Evolutionary conservation across 2,329 filamentous ascomycete genomes (phyloP), one percentile per base, ranked within the genome.

Genomic region (Aspergillus sp.): DNA sequence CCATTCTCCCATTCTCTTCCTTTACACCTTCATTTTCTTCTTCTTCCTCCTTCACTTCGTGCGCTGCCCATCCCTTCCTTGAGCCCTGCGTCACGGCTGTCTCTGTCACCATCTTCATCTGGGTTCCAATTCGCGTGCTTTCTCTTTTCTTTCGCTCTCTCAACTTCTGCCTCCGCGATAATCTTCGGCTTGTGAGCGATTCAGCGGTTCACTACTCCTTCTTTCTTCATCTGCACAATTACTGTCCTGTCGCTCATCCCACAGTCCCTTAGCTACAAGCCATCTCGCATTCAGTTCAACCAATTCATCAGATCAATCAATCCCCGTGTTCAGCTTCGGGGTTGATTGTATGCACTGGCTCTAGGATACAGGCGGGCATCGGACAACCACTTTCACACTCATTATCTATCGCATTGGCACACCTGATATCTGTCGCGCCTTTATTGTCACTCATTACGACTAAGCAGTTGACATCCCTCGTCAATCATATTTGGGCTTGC

Each of bases 41-140:
- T 63, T 47, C 52, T 51, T 25, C 25, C 25, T 25, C 25, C 53
- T 41, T 56, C 45, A 49, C 47, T 60, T 57, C 54, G 45, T 57
- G 43, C 12, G 10, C 52, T 36, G 30, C 53, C 13, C 21, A 56
- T 30, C 56, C 49, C 56, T 53, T 32, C 38, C 13, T 55, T 55
- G 53, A 19, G 39, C 39, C 23, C 17, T 41, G 39, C 21, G n/a
- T 28, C n/a, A 39, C 23, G 38, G 38, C 48, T 41, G 38, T 52
- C 45, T 19, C 50, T 28, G 41, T 52, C 25, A 45, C 51, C n/a
- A 32, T 21, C 38, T 47, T 45, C 39, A 47, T 32, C 47, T 32
- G 17, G 19, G 23, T 23, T 28, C 38, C n/a, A 23, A 17, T 19
- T 19, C 38, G 52, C 38, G 21, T 43, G 52, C 30, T 54, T 54